Conservation (phyloP, 768 basidiomycete species). For the Neoboletus magnificus region DNA sequence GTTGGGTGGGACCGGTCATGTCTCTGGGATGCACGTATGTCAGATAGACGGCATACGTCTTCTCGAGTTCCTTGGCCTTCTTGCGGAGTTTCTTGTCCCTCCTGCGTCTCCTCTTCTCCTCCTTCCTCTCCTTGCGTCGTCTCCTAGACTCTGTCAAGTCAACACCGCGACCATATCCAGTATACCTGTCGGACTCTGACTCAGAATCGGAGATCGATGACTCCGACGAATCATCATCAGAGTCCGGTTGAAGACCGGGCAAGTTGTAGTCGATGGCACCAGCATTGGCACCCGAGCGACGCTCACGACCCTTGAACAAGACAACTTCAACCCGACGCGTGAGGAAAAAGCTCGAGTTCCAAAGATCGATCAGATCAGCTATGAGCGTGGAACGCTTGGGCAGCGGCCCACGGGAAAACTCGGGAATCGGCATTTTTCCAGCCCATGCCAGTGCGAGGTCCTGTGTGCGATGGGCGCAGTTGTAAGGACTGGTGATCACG, state of each 20-base stretch:
- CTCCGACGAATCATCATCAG: conserved; percentile 38
- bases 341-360: conserved; percentile 77
- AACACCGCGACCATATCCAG: conserved; percentile 43
- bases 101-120: conserved; percentile 58
- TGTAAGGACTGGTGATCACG: neutral
- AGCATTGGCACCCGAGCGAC: conserved; percentile 61
- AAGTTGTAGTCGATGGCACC: conserved; percentile 56
- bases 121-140: conserved; percentile 50
- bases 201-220: conserved; percentile 41
- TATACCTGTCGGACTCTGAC: conserved; percentile 40
- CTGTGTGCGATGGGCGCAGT: conserved; percentile 32
- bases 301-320: conserved; percentile 76
- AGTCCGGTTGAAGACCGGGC: conserved; percentile 44
- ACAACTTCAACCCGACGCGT: conserved; percentile 74
- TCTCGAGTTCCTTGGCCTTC: conserved; percentile 58
- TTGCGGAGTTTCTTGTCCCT: conserved; percentile 63
- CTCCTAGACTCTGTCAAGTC: conserved; percentile 52
- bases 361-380: conserved; percentile 73
- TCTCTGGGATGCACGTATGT: conserved; percentile 44
- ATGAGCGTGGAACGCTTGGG: conserved; percentile 58
- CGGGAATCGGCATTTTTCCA: conserved; percentile 67
- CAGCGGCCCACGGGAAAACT: conserved; percentile 43
- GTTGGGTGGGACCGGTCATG: conserved; percentile 20
- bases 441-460: conserved; percentile 76
- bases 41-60: conserved; percentile 62